Evolutionary conservation across 495 filamentous ascomycete genomes (phyloP).

Genomic region (Penicillium psychrofluorescens): DNA sequence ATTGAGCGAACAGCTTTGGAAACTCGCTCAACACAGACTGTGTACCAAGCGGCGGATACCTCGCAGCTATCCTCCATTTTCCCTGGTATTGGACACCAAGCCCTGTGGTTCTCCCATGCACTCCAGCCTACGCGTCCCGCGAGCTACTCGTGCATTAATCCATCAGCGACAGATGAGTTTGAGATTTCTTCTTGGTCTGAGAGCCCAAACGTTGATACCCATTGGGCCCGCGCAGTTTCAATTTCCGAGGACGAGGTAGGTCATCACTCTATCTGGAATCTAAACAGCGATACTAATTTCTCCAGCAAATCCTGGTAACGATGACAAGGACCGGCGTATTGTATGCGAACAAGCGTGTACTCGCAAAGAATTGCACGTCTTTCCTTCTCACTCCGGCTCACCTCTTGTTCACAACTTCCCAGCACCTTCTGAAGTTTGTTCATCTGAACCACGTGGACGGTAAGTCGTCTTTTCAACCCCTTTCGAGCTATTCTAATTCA

Average conservation of each 20-base stretch:
- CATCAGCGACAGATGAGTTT: constrained; percentile 7
- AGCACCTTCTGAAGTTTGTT: constrained; percentile 88
- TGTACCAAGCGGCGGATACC: constrained; percentile 23
- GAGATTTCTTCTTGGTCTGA: constrained; percentile 20
- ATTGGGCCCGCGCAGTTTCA: constrained; percentile 31
- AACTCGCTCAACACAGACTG: constrained; percentile 24
- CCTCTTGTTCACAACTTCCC: constrained; percentile 84
- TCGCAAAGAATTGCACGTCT: constrained; percentile 84
- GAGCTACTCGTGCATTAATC: constrained; percentile 24
- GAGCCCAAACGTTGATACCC: constrained; percentile 29
- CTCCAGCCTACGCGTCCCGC: constrained; percentile 16
- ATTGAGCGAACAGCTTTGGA: constrained; percentile 34
- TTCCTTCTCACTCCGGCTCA: constrained; percentile 76
- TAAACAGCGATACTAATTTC: constrained; percentile 9
- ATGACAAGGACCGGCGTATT: constrained; percentile 68
- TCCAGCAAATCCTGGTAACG: constrained; percentile 30
- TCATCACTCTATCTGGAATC: neutral
- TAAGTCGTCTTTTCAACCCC: constrained; percentile 23
- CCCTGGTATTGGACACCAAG: constrained; percentile 25
- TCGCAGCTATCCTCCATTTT: constrained; percentile 37
- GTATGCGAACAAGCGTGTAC: constrained; percentile 63
- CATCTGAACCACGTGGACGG: constrained; percentile 65
- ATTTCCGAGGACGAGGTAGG: constrained; percentile 35
- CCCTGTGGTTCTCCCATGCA: constrained; percentile 37
- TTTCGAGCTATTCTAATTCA: constrained; percentile 4